Conservation (phyloP, 257 asterid species). For the Lithospermum erythrorhizon region DNA sequence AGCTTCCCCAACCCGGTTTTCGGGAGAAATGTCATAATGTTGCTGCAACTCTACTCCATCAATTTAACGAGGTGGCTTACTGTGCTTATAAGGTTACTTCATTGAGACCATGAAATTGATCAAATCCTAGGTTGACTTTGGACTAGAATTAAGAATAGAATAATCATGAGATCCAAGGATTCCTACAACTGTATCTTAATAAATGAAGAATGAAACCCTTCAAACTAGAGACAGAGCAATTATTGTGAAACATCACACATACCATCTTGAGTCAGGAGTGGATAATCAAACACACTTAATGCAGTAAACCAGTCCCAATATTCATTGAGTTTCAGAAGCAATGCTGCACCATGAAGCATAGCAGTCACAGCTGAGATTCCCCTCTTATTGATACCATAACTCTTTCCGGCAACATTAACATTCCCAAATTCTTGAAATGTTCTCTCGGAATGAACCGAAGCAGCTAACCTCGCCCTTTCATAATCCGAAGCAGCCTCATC, state of each 20-base stretch:
- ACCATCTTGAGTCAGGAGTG: slow-evolving; percentile 51
- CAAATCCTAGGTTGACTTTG: too few species aligned
- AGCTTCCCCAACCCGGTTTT: too few species aligned
- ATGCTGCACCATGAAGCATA: slow-evolving; percentile 43
- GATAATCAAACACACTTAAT: slow-evolving; percentile 42
- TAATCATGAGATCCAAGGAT: not conserved
- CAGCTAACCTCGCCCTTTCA: slow-evolving; percentile 23
- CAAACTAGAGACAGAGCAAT: not conserved
- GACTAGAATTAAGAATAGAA: too few species aligned
- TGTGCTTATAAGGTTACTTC: too few species aligned
- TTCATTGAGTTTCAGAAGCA: slow-evolving; percentile 28
- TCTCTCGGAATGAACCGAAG: slow-evolving; percentile 10
- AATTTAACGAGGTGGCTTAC: too few species aligned
- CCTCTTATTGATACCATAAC: slow-evolving; percentile 26
- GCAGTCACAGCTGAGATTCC: slow-evolving; percentile 52
- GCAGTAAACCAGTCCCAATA: slow-evolving; percentile 56
- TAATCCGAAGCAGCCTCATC: slow-evolving; percentile 22
- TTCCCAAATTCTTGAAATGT: slow-evolving; percentile 38
- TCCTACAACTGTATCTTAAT: not conserved
- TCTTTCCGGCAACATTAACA: slow-evolving; percentile 36
- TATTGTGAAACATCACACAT: not conserved
- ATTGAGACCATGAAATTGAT: too few species aligned
- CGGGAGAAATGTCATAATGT: too few species aligned
- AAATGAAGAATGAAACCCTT: not conserved
- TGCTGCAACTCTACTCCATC: too few species aligned